Evolutionary conservation across 2,329 filamentous ascomycete species (phyloP).

Genomic region (Chrysosporium queenslandicum): DNA sequence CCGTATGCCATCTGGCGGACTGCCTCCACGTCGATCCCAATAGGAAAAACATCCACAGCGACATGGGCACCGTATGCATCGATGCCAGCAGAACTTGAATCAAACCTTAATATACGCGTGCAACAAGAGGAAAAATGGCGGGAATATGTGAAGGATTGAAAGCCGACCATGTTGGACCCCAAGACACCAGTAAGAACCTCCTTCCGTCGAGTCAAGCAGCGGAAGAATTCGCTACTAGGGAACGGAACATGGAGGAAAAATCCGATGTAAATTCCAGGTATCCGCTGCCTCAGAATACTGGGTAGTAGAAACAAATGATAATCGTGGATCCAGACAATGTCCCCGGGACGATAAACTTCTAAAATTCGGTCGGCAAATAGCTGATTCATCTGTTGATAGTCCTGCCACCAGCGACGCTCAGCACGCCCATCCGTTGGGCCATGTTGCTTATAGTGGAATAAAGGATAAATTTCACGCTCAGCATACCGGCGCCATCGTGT

Average conservation of each 20-base stretch:
- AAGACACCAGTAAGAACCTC: conserved; percentile 83
- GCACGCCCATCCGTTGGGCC: conserved; percentile 76
- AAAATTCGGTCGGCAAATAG: conserved; percentile 84
- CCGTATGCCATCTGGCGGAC: conserved; percentile 68
- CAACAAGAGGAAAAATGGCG: conserved; percentile 92
- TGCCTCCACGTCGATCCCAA: conserved; percentile 80
- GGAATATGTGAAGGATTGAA: conserved; percentile 92
- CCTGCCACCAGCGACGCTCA: conserved; percentile 75
- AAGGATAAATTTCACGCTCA: conserved; percentile 80
- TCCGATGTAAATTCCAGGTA: conserved; percentile 83
- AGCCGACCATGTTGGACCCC: conserved; percentile 84
- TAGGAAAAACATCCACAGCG: conserved; percentile 85
- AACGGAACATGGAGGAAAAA: conserved; percentile 94
- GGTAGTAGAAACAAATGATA: conserved; percentile 88
- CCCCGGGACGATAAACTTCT: conserved; percentile 80
- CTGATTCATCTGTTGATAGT: conserved; percentile 88
- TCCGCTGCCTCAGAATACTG: conserved; percentile 72
- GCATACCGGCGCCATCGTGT: conserved; percentile 79
- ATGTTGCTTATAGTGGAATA: conserved; percentile 94
- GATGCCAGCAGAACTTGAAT: conserved; percentile 72
- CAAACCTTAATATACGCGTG: conserved; percentile 80
- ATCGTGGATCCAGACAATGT: conserved; percentile 87
- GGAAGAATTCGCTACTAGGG: conserved; percentile 89
- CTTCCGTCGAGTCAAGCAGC: conserved; percentile 77
- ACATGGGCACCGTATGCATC: conserved; percentile 83